phyloP scores from a whole-genome alignment of 768 basidiomycete genomes.

The Tylopilus felleus region DNA sequence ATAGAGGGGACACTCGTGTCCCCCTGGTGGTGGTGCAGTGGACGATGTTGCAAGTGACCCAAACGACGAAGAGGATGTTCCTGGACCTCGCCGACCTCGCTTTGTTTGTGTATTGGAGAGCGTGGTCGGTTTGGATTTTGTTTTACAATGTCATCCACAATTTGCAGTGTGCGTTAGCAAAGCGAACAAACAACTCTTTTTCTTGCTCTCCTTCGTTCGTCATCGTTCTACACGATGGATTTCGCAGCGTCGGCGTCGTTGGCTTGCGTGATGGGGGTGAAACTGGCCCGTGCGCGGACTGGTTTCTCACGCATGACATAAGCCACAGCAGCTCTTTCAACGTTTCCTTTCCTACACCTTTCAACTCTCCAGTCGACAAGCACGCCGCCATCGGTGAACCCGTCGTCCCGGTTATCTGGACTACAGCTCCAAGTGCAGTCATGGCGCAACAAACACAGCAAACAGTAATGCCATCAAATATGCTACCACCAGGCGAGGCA shows the following conservation, averaged over 20 bases:
- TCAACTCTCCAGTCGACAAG: slow-evolving; percentile 24
- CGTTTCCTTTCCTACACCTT: slow-evolving; percentile 31
- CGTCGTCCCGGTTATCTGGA: slow-evolving; percentile 11
- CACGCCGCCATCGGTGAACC: slow-evolving; percentile 17
- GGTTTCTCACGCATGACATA: slow-evolving; percentile 46
- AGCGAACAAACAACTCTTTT: slow-evolving; percentile 45
- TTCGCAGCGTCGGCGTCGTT: slow-evolving; percentile 12
- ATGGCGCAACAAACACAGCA: slow-evolving; percentile 55
- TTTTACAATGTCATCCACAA: slow-evolving; percentile 73
- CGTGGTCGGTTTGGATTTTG: slow-evolving; percentile 50
- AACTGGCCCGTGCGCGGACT: slow-evolving; percentile 56
- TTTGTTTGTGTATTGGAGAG: slow-evolving; percentile 42
- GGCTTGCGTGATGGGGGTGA: slow-evolving; percentile 25
- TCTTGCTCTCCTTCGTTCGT: slow-evolving; percentile 32
- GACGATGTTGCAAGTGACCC: not conserved
- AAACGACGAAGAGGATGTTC: not conserved
- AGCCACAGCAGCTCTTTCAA: slow-evolving; percentile 50
- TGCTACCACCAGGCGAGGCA: slow-evolving; percentile 49
- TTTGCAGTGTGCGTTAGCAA: slow-evolving; percentile 69
- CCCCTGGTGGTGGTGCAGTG: not conserved
- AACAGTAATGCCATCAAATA: slow-evolving; percentile 60
- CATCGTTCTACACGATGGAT: slow-evolving; percentile 28
- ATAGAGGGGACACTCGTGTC: not conserved
- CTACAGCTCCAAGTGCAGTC: not conserved
- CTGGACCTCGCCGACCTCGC: slow-evolving; percentile 7